These are phyloP conservation scores for Xanthoconium purpureum DNA, from an alignment of 768 basidiomycete species.

Conservation along the genomic window DNA sequence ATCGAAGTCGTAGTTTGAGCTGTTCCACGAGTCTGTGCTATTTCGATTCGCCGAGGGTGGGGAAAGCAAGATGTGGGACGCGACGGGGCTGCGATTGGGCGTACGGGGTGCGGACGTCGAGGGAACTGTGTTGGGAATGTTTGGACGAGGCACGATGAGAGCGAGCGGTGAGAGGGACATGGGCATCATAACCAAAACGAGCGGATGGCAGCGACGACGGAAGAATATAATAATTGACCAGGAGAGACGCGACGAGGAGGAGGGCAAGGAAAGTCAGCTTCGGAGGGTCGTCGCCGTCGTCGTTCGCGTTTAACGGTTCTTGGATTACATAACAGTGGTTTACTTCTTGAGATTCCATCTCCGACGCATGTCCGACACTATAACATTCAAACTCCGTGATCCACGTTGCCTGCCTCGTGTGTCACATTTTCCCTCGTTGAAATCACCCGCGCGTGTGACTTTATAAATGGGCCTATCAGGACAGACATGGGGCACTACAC, in stretches of 20 bases:
- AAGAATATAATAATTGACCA: slow-evolving; percentile 21
- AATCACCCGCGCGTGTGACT: slow-evolving; percentile 22
- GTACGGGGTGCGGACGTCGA: slow-evolving; percentile 53
- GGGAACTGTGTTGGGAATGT: slow-evolving; percentile 24
- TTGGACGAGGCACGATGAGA: slow-evolving; percentile 61
- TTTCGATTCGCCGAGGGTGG: slow-evolving; percentile 45
- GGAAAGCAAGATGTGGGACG: slow-evolving; percentile 51
- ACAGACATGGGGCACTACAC: slow-evolving; percentile 9
- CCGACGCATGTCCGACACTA: slow-evolving; percentile 16
- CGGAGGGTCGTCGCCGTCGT: slow-evolving; percentile 21
- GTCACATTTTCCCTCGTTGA: slow-evolving; percentile 16
- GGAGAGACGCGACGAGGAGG: not conserved
- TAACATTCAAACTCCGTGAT: slow-evolving; percentile 12
- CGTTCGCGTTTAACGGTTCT: slow-evolving; percentile 17
- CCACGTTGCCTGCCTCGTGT: slow-evolving; percentile 23
- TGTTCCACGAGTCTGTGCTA: slow-evolving; percentile 84
- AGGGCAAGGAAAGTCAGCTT: slow-evolving; percentile 21
- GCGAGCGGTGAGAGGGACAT: slow-evolving; percentile 52
- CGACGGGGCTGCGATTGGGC: slow-evolving; percentile 53
- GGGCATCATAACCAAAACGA: slow-evolving; percentile 40
- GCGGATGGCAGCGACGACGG: slow-evolving; percentile 46
- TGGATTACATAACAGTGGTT: slow-evolving; percentile 19
- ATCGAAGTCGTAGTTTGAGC: slow-evolving; percentile 63
- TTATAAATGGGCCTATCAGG: not conserved
- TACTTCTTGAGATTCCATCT: slow-evolving; percentile 19